Base-by-base conservation (phyloP, 2,329 filamentous ascomycete species). In the Scedosporium dehoogii region DNA sequence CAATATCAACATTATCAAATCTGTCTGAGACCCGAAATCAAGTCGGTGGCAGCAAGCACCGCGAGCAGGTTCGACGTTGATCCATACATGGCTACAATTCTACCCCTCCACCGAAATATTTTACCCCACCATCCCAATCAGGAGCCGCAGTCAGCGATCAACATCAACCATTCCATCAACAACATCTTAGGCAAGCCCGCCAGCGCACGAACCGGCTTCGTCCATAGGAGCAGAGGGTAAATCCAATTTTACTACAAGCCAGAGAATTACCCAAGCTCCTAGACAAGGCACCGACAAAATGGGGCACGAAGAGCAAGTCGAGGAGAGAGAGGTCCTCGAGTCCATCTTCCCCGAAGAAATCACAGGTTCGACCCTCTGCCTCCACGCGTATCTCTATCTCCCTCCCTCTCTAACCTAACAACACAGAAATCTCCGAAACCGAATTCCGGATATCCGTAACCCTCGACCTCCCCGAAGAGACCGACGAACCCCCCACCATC, bases 291-390 rank as follows among this genome's bases (percentile, higher is more conserved):
- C 53, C 56, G 29, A n/a, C n/a, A 63, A 48, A 41, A 87, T 88
- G 85, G 85, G 85, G 59, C 82, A 78, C 73, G 93, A 97, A 81
- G 94, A 99, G 65, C 94, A 99, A 75, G 78, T 87, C 67, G 94
- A 99, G 78, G 94, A 99, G 82, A 88, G 92, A 65, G 94, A 99
- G 76, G 93, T 99, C 69, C 91, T 99, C 73, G 91, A 96, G 72
- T 97, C 93, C 65, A 99, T 99, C 72, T 99, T 97, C 69, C 92
- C 94, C 1, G 93, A 99, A 64, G 94, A 99, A 78, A 96, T 99
- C 69, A 93, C 88, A 83, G 89, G 92, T 93, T 71, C 58, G 74
- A n/a, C 25, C 12, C 10, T 9, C 55, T 16, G n/a, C 38, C 57
- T 23, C n/a, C 16, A 14, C 3, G 57, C 55, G 6, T 29, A 38